phyloP scores from a whole-genome alignment of 331 rosid species.

The Acacia concinna region DNA sequence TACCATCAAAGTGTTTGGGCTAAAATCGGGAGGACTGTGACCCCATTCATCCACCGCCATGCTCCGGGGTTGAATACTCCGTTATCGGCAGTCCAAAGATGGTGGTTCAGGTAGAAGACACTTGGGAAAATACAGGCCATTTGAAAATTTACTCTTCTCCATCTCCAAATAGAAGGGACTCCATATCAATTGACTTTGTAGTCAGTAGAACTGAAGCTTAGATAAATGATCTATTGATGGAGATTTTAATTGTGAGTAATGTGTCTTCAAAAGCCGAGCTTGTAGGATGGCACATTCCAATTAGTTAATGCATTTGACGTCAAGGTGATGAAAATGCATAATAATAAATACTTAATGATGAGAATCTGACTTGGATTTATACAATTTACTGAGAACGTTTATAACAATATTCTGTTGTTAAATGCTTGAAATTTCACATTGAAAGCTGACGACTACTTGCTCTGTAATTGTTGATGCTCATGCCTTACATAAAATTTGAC shows the following conservation, averaged over 20 bases:
- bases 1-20: constrained; percentile 74
- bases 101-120: constrained; percentile 70
- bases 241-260: background rate
- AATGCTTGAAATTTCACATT: background rate
- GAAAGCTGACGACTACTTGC: background rate
- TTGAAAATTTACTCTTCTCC: too few relatives aligned
- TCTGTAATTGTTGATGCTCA: background rate
- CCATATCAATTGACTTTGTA: background rate
- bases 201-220: background rate
- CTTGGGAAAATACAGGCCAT: background rate
- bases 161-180: background rate
- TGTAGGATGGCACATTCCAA: background rate
- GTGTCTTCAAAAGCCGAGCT: background rate
- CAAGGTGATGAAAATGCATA: background rate
- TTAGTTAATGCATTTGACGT: background rate
- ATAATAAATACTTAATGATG: background rate
- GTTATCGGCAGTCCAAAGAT: constrained; percentile 58
- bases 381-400: background rate
- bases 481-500: background rate
- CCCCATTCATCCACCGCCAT: constrained; percentile 54
- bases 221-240: background rate
- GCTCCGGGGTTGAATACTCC: constrained; percentile 60
- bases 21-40: constrained; percentile 50
- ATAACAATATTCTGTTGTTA: background rate
- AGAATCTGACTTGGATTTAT: background rate